Base-by-base conservation (phyloP, 2,329 filamentous ascomycete species). In the Dactylellina parvicollis region DNA sequence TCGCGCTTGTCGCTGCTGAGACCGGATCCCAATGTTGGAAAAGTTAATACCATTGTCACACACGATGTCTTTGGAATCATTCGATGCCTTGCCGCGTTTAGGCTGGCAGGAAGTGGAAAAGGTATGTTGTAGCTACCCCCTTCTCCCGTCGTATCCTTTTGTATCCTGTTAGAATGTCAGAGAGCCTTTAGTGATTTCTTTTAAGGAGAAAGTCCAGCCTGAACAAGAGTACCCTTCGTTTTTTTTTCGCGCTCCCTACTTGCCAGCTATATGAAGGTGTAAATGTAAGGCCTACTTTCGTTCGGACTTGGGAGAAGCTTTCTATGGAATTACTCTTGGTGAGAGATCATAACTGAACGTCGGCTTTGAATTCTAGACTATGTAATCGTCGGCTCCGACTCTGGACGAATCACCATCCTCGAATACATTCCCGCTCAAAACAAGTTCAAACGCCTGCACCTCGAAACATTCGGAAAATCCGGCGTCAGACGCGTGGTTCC, bases 401-500 rank as follows among this genome's bases (percentile, higher is more conserved):
- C 95, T 26, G 95, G 95, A 76, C 91, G 95, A 52, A 94, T 99
- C 78, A 90, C 94, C 22, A 92, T 98, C 78, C 85, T 98, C 80
- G 94, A 97, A 82, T 99, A 97, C 81, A 83, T 94, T 34, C 89
- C 91, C 12, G 87, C 90, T 16, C 89, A 92, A 80, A 96, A 96
- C 80, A 88, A 88, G 52, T 97, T 99, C 82, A 89, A 89, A 78
- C 89, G 92, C 49, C 86, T 98, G 76, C 95, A 98, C 79, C 86
- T 97, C 65, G 96, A 99, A 83, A 99, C 96, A 0, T 99, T 96
- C 80, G 95, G 95, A 77, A 99, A 99, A 82, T 98, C 95, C 5
- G 96, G 95, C 36, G 87, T 98, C 59, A 89, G 96, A 67, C 89
- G 95, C 78, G 94, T 98, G 36, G 88, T 99, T 46, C 95, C 96